These are phyloP conservation scores for Microdochium paspali DNA, from an alignment of 2,329 filamentous ascomycete species.

Conservation along the genomic window DNA sequence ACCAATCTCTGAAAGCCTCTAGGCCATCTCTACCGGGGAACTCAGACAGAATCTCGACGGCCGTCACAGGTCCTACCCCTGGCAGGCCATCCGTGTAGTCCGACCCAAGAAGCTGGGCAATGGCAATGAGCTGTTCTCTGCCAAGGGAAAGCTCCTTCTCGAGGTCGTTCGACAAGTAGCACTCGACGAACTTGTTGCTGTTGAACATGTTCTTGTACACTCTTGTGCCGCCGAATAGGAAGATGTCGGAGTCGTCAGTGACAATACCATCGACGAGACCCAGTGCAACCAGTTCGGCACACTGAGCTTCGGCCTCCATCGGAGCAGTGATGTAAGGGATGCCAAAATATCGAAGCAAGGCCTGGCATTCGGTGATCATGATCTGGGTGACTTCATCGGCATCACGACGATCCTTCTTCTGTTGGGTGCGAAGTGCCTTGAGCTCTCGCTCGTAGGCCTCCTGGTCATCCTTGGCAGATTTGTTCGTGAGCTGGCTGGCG, in stretches of 20 bases:
- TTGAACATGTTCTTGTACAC: conserved; percentile 99
- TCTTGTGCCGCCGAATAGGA: conserved; percentile 89
- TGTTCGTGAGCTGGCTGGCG: conserved; percentile 75
- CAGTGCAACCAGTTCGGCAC: conserved; percentile 77
- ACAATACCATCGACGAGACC: conserved; percentile 95
- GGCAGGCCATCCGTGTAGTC: conserved; percentile 93
- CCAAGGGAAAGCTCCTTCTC: conserved; percentile 84
- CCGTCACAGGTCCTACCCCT: conserved; percentile 88
- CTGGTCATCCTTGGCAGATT: conserved; percentile 57
- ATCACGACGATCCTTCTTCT: conserved; percentile 91
- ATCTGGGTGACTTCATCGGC: conserved; percentile 94
- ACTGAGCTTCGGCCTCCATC: conserved; percentile 98
- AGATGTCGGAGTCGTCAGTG: conserved; percentile 93
- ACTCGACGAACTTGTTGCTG: conserved; percentile 94
- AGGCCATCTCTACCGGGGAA: conserved; percentile 59
- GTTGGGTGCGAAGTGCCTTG: conserved; percentile 78
- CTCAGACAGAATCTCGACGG: conserved; percentile 87
- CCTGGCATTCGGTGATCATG: conserved; percentile 93
- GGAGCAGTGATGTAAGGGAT: conserved; percentile 95
- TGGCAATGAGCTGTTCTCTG: conserved; percentile 75
- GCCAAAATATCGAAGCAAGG: conserved; percentile 80
- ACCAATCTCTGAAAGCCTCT: conserved; percentile 79
- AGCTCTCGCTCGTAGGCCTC: conserved; percentile 82
- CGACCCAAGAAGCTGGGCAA: conserved; percentile 84
- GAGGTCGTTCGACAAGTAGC: conserved; percentile 76